A percentile compares a stretch with the other conserved stretches of the same genome.
phyloP scores from a whole-genome alignment of 73 alveolate genomes.

The Blepharisma stoltei region DNA sequence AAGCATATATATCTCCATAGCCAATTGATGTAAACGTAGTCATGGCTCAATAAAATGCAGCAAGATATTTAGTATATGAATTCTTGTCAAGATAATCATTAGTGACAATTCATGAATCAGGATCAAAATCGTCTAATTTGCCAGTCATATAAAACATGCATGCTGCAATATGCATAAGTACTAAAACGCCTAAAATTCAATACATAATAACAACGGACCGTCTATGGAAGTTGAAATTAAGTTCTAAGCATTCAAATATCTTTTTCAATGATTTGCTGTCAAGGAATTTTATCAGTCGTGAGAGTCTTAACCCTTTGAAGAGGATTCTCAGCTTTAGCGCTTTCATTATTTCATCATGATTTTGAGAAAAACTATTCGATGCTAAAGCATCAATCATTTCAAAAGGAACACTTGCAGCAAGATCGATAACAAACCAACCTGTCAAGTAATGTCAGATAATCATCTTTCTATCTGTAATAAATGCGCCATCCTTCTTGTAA shows the following conservation, averaged over 20 bases:
- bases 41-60: constrained; percentile 55
- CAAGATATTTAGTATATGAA: constrained; percentile 33
- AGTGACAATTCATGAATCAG: background rate
- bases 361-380: background rate
- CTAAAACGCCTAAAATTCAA: background rate
- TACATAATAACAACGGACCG: background rate
- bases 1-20: constrained; percentile 76
- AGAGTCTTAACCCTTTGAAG: background rate
- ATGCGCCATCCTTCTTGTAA: background rate
- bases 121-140: background rate
- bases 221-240: background rate
- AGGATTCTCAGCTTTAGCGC: background rate
- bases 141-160: background rate
- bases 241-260: background rate
- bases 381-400: background rate
- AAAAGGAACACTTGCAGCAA: background rate
- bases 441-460: background rate
- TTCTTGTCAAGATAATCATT: background rate
- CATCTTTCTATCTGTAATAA: background rate
- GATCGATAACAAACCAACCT: constrained; percentile 1
- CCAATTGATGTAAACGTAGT: constrained; percentile 72
- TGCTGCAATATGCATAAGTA: background rate
- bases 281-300: background rate
- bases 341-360: background rate
- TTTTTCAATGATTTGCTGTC: background rate